phyloP scores from a whole-genome alignment of 2,329 filamentous ascomycete species.

The Trichoderma sp. region DNA sequence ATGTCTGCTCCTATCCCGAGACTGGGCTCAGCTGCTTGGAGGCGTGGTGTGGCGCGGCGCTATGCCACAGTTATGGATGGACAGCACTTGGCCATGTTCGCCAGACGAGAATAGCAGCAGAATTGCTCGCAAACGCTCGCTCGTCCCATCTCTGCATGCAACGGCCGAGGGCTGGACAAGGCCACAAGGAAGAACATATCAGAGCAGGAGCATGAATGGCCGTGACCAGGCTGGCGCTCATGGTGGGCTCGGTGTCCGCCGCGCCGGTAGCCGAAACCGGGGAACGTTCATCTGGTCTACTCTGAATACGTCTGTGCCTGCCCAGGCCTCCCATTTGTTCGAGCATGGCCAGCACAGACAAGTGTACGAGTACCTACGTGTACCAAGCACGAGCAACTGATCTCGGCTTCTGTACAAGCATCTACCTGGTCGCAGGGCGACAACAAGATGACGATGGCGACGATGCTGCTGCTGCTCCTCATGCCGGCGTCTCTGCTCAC shows the following conservation, averaged over 20 bases:
- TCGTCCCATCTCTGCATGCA: not conserved
- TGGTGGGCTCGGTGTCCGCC: slow-evolving; percentile 14
- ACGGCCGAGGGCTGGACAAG: not conserved
- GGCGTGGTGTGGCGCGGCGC: slow-evolving; percentile 19
- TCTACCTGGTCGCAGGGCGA: not conserved
- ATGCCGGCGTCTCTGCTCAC: not conserved
- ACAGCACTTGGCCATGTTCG: not conserved
- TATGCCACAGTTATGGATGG: slow-evolving; percentile 13
- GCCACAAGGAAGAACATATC: not conserved
- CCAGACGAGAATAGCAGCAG: not conserved
- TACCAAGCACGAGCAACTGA: not conserved
- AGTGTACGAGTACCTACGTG: not conserved
- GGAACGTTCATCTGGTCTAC: slow-evolving; percentile 16
- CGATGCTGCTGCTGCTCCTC: not conserved
- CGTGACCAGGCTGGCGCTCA: slow-evolving; percentile 7
- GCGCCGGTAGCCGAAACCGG: slow-evolving; percentile 26
- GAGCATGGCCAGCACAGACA: not conserved
- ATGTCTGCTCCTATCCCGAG: not conserved
- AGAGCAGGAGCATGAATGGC: not conserved
- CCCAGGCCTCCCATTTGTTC: not conserved
- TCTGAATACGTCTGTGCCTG: not conserved
- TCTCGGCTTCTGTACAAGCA: not conserved
- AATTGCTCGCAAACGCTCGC: not conserved
- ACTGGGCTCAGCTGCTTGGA: slow-evolving; percentile 24
- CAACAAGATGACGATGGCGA: not conserved